These are phyloP conservation scores for Eucommia ulmoides DNA, from an alignment of 257 asterid genomes.

Conservation along the genomic window DNA sequence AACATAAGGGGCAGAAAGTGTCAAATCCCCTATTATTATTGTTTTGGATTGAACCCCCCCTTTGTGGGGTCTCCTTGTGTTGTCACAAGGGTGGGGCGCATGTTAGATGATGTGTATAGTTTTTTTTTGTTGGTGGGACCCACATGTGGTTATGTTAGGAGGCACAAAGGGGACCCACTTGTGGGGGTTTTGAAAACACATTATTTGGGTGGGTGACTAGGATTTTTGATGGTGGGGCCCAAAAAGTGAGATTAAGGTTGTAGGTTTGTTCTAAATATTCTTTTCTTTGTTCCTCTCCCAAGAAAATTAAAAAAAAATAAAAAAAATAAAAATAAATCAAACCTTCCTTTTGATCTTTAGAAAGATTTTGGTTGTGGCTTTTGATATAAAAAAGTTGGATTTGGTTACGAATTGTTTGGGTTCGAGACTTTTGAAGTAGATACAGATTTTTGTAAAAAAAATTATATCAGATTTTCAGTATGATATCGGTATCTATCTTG, in stretches of 20 bases:
- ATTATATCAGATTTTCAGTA: too few relatives aligned
- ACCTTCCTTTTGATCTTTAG: constrained; percentile 6
- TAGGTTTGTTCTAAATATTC: not conserved
- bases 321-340: too few relatives aligned
- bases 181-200: constrained; percentile 16
- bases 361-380: constrained; percentile 26
- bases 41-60: too few relatives aligned
- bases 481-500: too few relatives aligned
- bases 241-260: constrained; percentile 14
- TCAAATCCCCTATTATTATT: too few relatives aligned
- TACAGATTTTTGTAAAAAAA: too few relatives aligned
- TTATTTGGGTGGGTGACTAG: constrained; percentile 11
- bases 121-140: constrained; percentile 5
- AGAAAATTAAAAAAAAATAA: constrained; percentile 21
- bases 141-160: not conserved
- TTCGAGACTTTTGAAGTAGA: constrained; percentile 23
- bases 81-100: not conserved
- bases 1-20: too few relatives aligned
- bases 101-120: not conserved
- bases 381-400: constrained; percentile 33
- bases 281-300: constrained; percentile 9
- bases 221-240: constrained; percentile 9
- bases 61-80: too few relatives aligned
- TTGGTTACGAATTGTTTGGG: constrained; percentile 18
- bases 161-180: constrained; percentile 8